Percentiles rank a stretch among this genome's conserved stretches.
phyloP scores from a whole-genome alignment of 1,284 basidiomycete species.

The Ganoderma sinense region DNA sequence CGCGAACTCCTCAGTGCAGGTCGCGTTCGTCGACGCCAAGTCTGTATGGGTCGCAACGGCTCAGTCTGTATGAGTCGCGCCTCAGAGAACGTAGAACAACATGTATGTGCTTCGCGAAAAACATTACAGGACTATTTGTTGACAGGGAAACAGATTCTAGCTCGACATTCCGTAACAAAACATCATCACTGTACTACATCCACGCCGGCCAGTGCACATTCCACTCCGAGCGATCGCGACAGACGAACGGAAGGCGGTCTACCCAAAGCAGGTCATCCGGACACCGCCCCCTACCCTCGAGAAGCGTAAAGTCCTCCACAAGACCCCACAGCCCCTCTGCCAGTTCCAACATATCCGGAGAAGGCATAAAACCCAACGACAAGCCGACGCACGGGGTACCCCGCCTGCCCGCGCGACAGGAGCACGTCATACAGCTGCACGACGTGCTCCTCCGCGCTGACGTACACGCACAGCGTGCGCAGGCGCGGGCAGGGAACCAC shows the following conservation, averaged over 20 bases:
- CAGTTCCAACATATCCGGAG: neutral
- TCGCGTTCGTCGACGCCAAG: too few relatives aligned
- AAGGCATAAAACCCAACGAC: neutral
- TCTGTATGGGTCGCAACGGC: too few relatives aligned
- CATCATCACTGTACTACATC: neutral
- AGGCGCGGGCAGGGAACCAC: neutral
- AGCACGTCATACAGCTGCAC: neutral
- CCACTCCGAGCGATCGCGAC: neutral
- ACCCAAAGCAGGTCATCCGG: neutral
- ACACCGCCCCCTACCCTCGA: neutral
- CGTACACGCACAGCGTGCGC: neutral
- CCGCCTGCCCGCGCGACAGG: neutral
- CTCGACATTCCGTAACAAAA: too few relatives aligned
- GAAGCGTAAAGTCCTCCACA: neutral
- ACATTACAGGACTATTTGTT: too few relatives aligned
- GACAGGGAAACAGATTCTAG: too few relatives aligned
- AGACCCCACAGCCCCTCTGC: neutral
- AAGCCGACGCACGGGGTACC: neutral
- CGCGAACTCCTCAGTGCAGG: too few relatives aligned
- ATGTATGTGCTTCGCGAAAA: too few relatives aligned
- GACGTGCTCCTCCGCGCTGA: neutral
- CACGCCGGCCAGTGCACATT: neutral
- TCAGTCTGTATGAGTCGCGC: too few relatives aligned
- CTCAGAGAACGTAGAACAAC: too few relatives aligned
- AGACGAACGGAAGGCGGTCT: neutral